phyloP scores from a whole-genome alignment of 371 early-diverging fungal species.

The Pancytospora philotis region DNA sequence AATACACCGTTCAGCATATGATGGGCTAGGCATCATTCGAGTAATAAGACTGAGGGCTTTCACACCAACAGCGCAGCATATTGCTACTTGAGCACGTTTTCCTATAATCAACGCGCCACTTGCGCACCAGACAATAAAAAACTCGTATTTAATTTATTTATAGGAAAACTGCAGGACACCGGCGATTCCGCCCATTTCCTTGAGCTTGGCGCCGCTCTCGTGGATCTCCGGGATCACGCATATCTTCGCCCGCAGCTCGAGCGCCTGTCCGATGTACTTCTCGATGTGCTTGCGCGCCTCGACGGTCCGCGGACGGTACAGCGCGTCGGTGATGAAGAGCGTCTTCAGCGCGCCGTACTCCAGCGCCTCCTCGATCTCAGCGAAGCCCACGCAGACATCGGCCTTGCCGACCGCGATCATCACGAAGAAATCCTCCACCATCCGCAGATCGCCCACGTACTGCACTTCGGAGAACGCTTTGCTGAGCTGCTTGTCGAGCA shows the following conservation, averaged over 20 bases:
- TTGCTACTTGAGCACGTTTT: too few species aligned
- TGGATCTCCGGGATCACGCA: conserved; percentile 53
- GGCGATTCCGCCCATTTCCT: conserved; percentile 52
- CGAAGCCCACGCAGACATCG: conserved; percentile 42
- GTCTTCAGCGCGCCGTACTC: conserved; percentile 55
- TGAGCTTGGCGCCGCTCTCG: conserved; percentile 47
- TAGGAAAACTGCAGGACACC: conserved; percentile 47
- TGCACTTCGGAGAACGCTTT: conserved; percentile 35
- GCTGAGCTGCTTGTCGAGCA: conserved; percentile 31
- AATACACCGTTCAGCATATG: too few species aligned
- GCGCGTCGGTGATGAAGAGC: conserved; percentile 51
- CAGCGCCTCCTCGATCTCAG: conserved; percentile 47
- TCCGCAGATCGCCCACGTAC: conserved; percentile 52
- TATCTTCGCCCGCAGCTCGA: conserved; percentile 41
- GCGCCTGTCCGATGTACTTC: conserved; percentile 29
- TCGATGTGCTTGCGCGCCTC: conserved; percentile 47
- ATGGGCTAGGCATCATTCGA: too few species aligned
- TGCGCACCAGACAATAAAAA: background rate
- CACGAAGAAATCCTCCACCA: conserved; percentile 39
- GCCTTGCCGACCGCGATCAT: conserved; percentile 22
- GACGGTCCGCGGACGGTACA: conserved; percentile 38
- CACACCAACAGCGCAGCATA: too few species aligned
- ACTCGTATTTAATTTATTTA: conserved; percentile 22
- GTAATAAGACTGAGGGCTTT: too few species aligned
- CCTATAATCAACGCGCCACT: background rate